A percentile compares a stretch with the other conserved stretches of the same genome.
These are phyloP conservation scores for Mucor ambiguus DNA, from an alignment of 371 early-diverging fungal genomes.

Conservation along the genomic window DNA sequence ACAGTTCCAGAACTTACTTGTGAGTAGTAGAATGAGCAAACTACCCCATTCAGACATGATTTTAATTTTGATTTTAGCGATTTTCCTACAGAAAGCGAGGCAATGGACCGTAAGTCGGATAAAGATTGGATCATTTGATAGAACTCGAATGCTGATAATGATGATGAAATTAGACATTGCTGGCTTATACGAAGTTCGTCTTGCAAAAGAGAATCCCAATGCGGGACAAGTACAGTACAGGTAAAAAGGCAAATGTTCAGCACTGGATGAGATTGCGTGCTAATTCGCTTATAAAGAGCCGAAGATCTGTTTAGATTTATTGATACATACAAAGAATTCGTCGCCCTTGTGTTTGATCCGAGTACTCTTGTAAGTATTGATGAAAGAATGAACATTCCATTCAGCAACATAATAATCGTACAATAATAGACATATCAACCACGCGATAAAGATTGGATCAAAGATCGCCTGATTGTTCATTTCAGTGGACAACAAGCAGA, in stretches of 20 bases:
- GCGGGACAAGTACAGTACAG: conserved; percentile 49
- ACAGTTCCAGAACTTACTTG: conserved; percentile 38
- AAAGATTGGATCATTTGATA: not conserved
- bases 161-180: conserved; percentile 36
- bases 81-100: conserved; percentile 33
- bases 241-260: conserved; percentile 14
- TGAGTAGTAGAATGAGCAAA: conserved; percentile 14
- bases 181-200: conserved; percentile 39
- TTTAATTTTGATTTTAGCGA: conserved; percentile 22
- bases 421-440: conserved; percentile 39
- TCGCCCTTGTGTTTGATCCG: conserved; percentile 45
- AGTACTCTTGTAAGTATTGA: conserved; percentile 11
- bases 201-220: conserved; percentile 46
- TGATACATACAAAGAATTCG: conserved; percentile 52
- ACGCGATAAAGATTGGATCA: conserved; percentile 52
- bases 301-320: conserved; percentile 51
- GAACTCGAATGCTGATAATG: not conserved
- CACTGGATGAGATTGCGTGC: not conserved
- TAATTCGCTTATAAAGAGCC: conserved; percentile 24
- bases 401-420: not conserved
- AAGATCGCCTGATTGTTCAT: conserved; percentile 45
- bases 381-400: not conserved
- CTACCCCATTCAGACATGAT: not conserved
- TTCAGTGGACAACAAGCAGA: conserved; percentile 34
- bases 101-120: conserved; percentile 35